A percentile compares a stretch with the other conserved stretches of the same genome.
Evolutionary conservation across 192 early-diverging fungal genomes (phyloP).

Genomic region (Allomyces javanicus): DNA sequence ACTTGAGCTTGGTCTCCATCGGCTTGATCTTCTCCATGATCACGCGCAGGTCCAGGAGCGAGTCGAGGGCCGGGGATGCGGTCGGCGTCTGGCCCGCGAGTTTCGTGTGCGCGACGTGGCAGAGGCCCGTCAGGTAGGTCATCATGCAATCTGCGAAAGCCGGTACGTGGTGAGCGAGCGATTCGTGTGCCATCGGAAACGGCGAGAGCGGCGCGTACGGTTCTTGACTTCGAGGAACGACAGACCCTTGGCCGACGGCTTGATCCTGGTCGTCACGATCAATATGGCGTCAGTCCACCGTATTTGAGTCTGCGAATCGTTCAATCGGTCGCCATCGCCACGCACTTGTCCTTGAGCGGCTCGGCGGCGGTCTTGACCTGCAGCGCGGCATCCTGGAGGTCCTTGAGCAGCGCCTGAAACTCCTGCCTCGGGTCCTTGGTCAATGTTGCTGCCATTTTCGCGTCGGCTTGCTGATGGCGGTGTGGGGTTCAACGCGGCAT

Average conservation of each 20-base stretch:
- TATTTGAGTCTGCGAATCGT: too few species aligned
- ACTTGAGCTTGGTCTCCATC: conserved; percentile 80
- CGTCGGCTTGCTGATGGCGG: too few species aligned
- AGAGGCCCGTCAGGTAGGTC: conserved; percentile 64
- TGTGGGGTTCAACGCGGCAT: too few species aligned
- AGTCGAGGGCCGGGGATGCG: conserved; percentile 35
- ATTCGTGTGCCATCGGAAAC: too few species aligned
- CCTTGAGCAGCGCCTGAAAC: not conserved
- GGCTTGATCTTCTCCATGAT: conserved; percentile 88
- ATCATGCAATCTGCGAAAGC: conserved; percentile 34
- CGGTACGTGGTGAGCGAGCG: too few species aligned
- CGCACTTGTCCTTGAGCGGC: not conserved
- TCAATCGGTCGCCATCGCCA: too few species aligned
- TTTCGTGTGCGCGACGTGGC: conserved; percentile 56
- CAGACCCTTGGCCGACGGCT: conserved; percentile 47
- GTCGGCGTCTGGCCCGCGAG: conserved; percentile 45
- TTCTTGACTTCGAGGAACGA: conserved; percentile 81
- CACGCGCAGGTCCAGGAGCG: conserved; percentile 57
- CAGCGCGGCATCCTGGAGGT: not conserved
- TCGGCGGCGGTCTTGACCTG: not conserved
- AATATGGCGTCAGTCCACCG: too few species aligned
- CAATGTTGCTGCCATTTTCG: too few species aligned
- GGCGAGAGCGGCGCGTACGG: conserved; percentile 4
- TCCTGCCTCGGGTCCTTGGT: too few species aligned
- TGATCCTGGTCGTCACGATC: not conserved